phyloP scores from a whole-genome alignment of 305 asterid species.

The Rubia tinctorum region DNA sequence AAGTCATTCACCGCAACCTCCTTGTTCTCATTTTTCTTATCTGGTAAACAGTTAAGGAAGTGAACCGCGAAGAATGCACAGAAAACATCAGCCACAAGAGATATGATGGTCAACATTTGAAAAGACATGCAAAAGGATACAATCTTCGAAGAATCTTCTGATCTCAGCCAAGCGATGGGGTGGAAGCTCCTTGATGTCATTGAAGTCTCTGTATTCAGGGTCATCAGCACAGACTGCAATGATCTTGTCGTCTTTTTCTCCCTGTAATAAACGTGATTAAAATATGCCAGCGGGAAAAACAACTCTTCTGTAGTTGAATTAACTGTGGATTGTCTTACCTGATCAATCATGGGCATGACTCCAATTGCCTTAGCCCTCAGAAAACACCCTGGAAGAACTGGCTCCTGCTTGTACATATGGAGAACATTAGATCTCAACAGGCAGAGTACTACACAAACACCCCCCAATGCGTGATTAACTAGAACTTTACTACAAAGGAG shows the following conservation, averaged over 20 bases:
- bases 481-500: background rate
- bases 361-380: constrained; percentile 41
- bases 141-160: constrained; percentile 38
- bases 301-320: background rate
- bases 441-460: background rate
- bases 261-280: constrained; percentile 14
- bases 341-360: constrained; percentile 41
- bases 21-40: constrained; percentile 95
- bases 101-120: background rate
- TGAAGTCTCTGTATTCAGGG: constrained; percentile 32
- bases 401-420: constrained; percentile 23
- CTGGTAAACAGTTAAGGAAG: constrained; percentile 42
- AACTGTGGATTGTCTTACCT: constrained; percentile 16
- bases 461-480: background rate
- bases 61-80: background rate
- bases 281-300: background rate
- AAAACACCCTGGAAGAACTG: constrained; percentile 37
- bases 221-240: constrained; percentile 39
- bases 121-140: constrained; percentile 22
- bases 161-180: constrained; percentile 37
- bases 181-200: constrained; percentile 33
- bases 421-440: background rate
- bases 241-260: constrained; percentile 37
- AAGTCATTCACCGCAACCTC: constrained; percentile 87
- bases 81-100: background rate